phyloP scores from a whole-genome alignment of 2,329 filamentous ascomycete species.

The Davidsoniella virescens region DNA sequence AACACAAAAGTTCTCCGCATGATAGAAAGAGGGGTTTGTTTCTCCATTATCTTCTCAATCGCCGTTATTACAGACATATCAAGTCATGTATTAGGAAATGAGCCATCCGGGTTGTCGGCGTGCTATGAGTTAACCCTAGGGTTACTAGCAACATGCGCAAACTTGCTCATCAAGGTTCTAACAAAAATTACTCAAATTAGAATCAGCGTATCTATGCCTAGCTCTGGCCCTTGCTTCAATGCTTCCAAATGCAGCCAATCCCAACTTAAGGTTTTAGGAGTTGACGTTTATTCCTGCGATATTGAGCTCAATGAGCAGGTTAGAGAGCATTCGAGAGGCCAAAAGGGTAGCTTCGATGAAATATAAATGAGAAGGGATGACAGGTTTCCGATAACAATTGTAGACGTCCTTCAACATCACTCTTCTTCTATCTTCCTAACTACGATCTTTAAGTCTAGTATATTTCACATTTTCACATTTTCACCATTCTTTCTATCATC shows the following conservation, averaged over 20 bases:
- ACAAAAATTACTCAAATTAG: slow-evolving; percentile 6
- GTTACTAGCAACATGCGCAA: slow-evolving; percentile 12
- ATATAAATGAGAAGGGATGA: neutral
- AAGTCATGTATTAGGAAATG: no score
- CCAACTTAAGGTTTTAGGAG: no score
- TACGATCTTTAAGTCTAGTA: neutral
- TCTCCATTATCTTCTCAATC: no score
- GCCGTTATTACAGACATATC: no score
- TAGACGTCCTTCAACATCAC: neutral
- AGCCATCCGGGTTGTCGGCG: slow-evolving; percentile 10
- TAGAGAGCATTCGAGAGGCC: no score
- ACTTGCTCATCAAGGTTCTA: slow-evolving; percentile 16
- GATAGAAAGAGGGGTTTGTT: neutral
- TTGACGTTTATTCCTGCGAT: no score
- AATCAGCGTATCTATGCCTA: no score
- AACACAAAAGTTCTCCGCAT: neutral
- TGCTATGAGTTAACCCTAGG: slow-evolving; percentile 9
- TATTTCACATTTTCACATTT: neutral
- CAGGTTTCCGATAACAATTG: neutral
- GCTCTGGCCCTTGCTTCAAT: no score
- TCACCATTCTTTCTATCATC: neutral
- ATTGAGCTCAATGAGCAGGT: no score
- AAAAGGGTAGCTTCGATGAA: neutral
- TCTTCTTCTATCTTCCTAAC: neutral
- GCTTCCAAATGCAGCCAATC: no score